Evolutionary conservation across 2,329 filamentous ascomycete species (phyloP), one percentile per base, ranked within the genome.

Genomic region (Capronia americana): DNA sequence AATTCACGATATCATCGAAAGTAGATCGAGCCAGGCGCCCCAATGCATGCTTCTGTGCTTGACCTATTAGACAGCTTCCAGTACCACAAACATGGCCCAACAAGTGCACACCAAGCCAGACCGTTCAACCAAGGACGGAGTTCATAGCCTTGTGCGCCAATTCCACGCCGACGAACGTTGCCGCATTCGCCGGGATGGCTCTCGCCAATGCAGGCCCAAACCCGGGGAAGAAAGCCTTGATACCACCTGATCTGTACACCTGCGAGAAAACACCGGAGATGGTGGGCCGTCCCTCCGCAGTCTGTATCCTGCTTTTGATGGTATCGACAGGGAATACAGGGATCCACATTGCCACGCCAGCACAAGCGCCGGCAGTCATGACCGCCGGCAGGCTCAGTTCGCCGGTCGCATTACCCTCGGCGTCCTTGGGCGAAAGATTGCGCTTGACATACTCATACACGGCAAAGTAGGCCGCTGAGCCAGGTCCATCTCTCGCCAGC

Each of bases 281-380:
- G 0, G 90, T 92, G 57, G 93, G 89, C 72, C 90, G 90, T 57
- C 92, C 93, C 75, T 95, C 91, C 50, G 92, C 92, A 51, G 92
- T 96, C 85, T 99, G 95, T 77, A 99, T 82, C 44, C 93, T 85
- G 70, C 90, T 93, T 87, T 99, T 99, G 81, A 99, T 89, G 0
- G 95, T 99, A 76, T 99, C 95, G 70, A 99, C 86, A 24, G 95
- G 95, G 86, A 99, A 99, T 50, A 99, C 93, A 61, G 95, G 93
- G 72, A 97, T 95, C 95, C 95, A 99, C 95, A 99, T 99, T 69
- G 95, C 95, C 28, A 99, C 87, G 75, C 95, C 95, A 0, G 95
- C 95, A 3, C 90, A 91, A 69, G 92, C 95, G 73, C 95, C 95
- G 1, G 95, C 95, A 30, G 88, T 86, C 74, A 93, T 92, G 64